A percentile compares a stretch with the other conserved stretches of the same genome.
These are phyloP conservation scores for Lindgomyces ingoldianus DNA, from an alignment of 495 filamentous ascomycete genomes.

Conservation along the genomic window DNA sequence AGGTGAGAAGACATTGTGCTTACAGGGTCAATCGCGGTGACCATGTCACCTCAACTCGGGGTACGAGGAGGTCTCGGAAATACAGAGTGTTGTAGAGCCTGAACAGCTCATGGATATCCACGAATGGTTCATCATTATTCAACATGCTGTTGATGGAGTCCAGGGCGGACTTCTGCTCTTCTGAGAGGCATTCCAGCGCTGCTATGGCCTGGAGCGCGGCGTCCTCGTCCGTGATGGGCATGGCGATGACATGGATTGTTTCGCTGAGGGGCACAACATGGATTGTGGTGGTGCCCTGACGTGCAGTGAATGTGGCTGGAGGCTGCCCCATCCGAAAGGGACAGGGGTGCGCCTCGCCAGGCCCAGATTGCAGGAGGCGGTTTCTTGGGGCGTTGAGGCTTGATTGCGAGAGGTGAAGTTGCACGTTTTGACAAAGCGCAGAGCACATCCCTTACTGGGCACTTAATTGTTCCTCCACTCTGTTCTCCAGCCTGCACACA, in stretches of 20 bases:
- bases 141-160: constrained; percentile 34
- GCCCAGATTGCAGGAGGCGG: constrained; percentile 22
- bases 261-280: neutral
- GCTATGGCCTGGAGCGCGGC: constrained; percentile 41
- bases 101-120: constrained; percentile 45
- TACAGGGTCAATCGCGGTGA: constrained; percentile 42
- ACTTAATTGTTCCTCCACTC: constrained; percentile 11
- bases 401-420: neutral
- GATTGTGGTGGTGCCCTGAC: neutral
- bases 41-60: constrained; percentile 43
- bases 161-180: constrained; percentile 36
- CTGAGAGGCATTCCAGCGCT: constrained; percentile 34
- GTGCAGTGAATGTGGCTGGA: constrained; percentile 19
- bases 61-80: constrained; percentile 41
- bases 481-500: neutral
- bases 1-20: neutral
- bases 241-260: constrained; percentile 11
- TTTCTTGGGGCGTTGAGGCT: neutral
- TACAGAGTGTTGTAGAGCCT: constrained; percentile 42
- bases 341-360: constrained; percentile 1
- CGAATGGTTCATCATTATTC: constrained; percentile 36
- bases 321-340: neutral
- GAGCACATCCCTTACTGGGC: constrained; percentile 25
- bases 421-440: neutral
- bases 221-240: constrained; percentile 46